These are phyloP conservation scores for Marasmius fiardii DNA, from an alignment of 1,284 basidiomycete species.

Conservation along the genomic window DNA sequence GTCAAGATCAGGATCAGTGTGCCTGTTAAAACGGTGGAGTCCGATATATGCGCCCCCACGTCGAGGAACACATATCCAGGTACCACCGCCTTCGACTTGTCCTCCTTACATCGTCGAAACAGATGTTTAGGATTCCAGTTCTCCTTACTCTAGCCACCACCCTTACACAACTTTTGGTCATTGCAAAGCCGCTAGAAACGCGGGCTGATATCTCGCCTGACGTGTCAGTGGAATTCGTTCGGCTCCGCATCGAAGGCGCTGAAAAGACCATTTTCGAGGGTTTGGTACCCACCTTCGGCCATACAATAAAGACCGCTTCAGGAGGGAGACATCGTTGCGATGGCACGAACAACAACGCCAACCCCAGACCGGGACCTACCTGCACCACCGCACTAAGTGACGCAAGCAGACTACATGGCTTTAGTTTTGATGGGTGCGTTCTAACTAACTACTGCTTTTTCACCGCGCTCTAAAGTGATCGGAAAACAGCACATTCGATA, in stretches of 20 bases:
- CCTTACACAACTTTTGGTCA: too few relatives aligned
- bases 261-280: slow-evolving; percentile 35
- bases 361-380: slow-evolving; percentile 33
- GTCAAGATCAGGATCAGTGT: too few relatives aligned
- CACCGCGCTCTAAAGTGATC: not conserved
- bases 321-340: slow-evolving; percentile 38
- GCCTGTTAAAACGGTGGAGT: too few relatives aligned
- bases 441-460: not conserved
- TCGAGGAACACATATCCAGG: too few relatives aligned
- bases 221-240: slow-evolving; percentile 21
- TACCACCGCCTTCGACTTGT: too few relatives aligned
- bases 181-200: too few relatives aligned
- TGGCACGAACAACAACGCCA: slow-evolving; percentile 34
- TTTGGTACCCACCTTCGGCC: slow-evolving; percentile 31
- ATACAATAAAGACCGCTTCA: slow-evolving; percentile 32
- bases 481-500: slow-evolving; percentile 23
- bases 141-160: too few relatives aligned
- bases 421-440: slow-evolving; percentile 31
- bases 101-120: too few relatives aligned
- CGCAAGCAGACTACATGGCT: slow-evolving; percentile 22
- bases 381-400: slow-evolving; percentile 35
- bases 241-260: slow-evolving; percentile 36
- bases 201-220: too few relatives aligned
- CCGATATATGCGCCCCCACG: too few relatives aligned
- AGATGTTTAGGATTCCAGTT: too few relatives aligned